phyloP scores from a whole-genome alignment of 371 early-diverging fungal species.

The Amoeboaphelidium protococcarum region DNA sequence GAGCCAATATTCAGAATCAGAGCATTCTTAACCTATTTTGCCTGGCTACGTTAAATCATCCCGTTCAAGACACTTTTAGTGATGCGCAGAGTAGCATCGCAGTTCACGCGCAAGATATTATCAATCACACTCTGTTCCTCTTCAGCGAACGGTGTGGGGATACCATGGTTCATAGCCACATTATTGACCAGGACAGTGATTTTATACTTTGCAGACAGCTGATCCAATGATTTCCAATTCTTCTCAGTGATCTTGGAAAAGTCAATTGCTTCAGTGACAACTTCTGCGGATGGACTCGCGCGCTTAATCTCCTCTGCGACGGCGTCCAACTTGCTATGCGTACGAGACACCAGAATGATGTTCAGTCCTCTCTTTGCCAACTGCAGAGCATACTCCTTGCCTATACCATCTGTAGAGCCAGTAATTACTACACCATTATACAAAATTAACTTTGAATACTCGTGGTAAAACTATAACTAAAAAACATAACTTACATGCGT shows the following conservation, averaged over 20 bases:
- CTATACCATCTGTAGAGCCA: conserved; percentile 94
- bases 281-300: conserved; percentile 24
- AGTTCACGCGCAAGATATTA: conserved; percentile 62
- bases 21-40: conserved; percentile 41
- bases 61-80: conserved; percentile 53
- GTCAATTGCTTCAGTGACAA: conserved; percentile 44
- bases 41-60: no score
- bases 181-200: conserved; percentile 42
- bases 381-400: conserved; percentile 72
- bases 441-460: no score
- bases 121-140: conserved; percentile 34
- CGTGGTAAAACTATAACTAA: no score
- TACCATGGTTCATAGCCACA: conserved; percentile 68
- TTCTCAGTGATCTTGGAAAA: conserved; percentile 28
- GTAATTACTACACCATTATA: conserved; percentile 67
- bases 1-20: conserved; percentile 85
- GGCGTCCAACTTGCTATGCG: conserved; percentile 47
- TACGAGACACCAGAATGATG: conserved; percentile 64
- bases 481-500: no score
- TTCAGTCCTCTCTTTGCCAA: conserved; percentile 61
- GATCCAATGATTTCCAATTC: conserved; percentile 35
- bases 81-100: conserved; percentile 51
- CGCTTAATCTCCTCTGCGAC: conserved; percentile 31
- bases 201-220: conserved; percentile 21
- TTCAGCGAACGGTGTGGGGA: conserved; percentile 52